Percentiles rank a stretch among this genome's conserved stretches.
These are phyloP conservation scores for Kandelia obovata DNA, from an alignment of 345 rosid species.

Conservation along the genomic window DNA sequence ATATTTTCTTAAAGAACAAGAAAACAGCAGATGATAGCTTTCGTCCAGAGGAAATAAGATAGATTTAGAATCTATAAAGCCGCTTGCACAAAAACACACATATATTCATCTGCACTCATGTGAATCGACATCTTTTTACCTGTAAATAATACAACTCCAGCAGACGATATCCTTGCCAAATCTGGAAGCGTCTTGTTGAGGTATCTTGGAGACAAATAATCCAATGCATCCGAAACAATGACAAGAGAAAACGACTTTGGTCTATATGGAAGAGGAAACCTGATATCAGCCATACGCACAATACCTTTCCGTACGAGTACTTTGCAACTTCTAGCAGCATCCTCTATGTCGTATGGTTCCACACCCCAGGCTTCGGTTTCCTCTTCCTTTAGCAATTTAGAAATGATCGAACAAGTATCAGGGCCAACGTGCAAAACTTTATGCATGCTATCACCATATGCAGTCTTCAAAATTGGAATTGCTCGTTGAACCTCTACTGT, in stretches of 20 bases:
- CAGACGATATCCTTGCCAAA: slow-evolving; percentile 77
- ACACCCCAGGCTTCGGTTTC: slow-evolving; percentile 96
- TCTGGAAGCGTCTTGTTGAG: slow-evolving; percentile 86
- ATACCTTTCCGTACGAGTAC: slow-evolving; percentile 65
- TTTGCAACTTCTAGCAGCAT: slow-evolving; percentile 71
- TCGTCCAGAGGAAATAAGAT: too few species aligned
- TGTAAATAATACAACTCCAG: slow-evolving; percentile 68
- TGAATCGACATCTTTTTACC: neutral
- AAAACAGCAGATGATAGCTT: neutral
- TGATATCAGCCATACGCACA: slow-evolving; percentile 85
- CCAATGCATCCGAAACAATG: slow-evolving; percentile 84
- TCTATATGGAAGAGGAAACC: slow-evolving; percentile 79
- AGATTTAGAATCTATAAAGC: too few species aligned
- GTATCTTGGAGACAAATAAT: slow-evolving; percentile 90
- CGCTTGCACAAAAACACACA: neutral
- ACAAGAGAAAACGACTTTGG: slow-evolving; percentile 89
- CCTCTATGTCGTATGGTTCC: slow-evolving; percentile 92
- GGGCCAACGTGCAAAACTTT: slow-evolving; percentile 94
- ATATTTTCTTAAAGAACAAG: neutral
- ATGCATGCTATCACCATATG: slow-evolving; percentile 80
- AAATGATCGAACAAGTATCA: slow-evolving; percentile 81
- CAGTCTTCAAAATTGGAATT: slow-evolving; percentile 66
- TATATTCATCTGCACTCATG: neutral
- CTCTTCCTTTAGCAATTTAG: slow-evolving; percentile 67
- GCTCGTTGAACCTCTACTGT: slow-evolving; percentile 72